phyloP scores from a whole-genome alignment of 106 monocot species.

The Dendrobium chrysotoxum region DNA sequence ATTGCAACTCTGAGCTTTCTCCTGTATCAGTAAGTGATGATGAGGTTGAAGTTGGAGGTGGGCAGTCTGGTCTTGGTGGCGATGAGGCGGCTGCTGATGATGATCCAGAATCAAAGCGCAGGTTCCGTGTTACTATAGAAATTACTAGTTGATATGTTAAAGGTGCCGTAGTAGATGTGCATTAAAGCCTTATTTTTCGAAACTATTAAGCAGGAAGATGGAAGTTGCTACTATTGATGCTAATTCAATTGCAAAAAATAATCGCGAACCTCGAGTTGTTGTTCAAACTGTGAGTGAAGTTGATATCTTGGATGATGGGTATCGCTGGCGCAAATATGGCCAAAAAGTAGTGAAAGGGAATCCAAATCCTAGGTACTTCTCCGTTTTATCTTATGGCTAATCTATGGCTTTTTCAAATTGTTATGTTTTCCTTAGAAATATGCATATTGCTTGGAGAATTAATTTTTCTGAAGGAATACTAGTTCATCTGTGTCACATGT shows the following conservation, averaged over 20 bases:
- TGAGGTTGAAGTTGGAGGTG: slow-evolving; percentile 48
- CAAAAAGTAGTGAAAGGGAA: slow-evolving; percentile 99
- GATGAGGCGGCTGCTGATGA: slow-evolving; percentile 54
- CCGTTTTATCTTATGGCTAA: background rate
- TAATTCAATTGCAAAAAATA: slow-evolving; percentile 41
- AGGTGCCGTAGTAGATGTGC: background rate
- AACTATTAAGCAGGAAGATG: slow-evolving; percentile 49
- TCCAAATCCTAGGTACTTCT: slow-evolving; percentile 81
- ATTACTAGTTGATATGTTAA: slow-evolving; percentile 1
- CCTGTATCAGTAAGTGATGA: slow-evolving; percentile 58
- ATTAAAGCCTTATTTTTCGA: background rate
- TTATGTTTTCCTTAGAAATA: background rate
- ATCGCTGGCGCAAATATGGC: slow-evolving; percentile 98
- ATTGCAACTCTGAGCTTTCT: slow-evolving; percentile 38
- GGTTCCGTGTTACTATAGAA: slow-evolving; percentile 31
- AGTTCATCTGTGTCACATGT: background rate
- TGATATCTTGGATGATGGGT: slow-evolving; percentile 97
- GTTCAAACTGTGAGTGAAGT: slow-evolving; percentile 99
- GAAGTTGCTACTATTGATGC: slow-evolving; percentile 47
- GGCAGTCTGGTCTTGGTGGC: slow-evolving; percentile 22
- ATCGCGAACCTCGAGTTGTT: slow-evolving; percentile 92
- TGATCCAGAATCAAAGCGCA: slow-evolving; percentile 87
- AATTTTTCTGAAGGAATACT: background rate
- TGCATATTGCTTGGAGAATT: background rate
- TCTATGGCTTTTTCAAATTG: background rate